Percentiles rank a stretch among this genome's conserved stretches.
These are phyloP conservation scores for Annona cherimola DNA, from an alignment of 164 flowering plant genomes.

Conservation along the genomic window DNA sequence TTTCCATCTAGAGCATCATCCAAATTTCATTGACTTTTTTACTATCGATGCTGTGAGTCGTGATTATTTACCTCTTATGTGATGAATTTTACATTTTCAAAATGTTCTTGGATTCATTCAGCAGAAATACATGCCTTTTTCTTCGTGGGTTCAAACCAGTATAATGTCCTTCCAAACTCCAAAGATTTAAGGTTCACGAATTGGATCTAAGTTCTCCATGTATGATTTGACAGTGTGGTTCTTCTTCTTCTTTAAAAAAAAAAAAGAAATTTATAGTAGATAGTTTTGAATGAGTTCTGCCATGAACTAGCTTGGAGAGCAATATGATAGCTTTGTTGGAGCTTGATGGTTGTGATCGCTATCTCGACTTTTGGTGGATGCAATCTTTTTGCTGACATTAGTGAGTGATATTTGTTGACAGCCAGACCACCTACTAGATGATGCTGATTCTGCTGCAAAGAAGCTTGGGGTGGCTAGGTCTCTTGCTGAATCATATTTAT, in stretches of 20 bases:
- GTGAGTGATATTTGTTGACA: conserved; percentile 26
- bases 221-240: no score
- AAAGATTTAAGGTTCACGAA: not conserved
- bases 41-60: no score
- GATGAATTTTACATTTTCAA: not conserved
- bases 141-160: no score
- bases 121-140: no score
- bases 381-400: conserved; percentile 3
- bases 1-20: no score
- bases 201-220: not conserved
- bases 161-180: not conserved
- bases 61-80: no score
- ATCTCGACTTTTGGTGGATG: not conserved
- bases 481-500: conserved; percentile 59
- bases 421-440: conserved; percentile 91
- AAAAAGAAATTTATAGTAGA: not conserved
- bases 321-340: not conserved
- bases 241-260: no score
- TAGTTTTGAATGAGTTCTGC: not conserved
- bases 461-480: conserved; percentile 82
- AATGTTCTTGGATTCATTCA: not conserved
- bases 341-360: no score
- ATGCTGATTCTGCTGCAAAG: conserved; percentile 63
- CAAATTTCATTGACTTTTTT: no score
- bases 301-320: not conserved